Conservation (phyloP, 768 basidiomycete species). For the Russula sp. region DNA sequence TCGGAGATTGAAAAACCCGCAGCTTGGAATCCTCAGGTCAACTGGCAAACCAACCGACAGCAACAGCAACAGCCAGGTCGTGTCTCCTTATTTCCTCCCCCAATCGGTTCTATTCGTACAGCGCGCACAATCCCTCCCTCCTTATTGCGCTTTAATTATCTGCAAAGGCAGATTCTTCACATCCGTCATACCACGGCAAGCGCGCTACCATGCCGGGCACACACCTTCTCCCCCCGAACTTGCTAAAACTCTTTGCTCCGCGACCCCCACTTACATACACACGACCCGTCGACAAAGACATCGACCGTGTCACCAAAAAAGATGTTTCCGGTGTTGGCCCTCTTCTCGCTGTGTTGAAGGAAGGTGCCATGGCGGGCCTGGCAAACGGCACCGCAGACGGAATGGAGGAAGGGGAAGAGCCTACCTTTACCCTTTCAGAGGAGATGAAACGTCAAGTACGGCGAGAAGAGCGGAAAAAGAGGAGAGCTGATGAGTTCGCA, state of each 20-base stretch:
- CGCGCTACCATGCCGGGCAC: slow-evolving; percentile 51
- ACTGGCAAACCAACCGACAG: no score
- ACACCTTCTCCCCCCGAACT: slow-evolving; percentile 88
- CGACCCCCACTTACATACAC: slow-evolving; percentile 83
- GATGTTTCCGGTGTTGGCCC: slow-evolving; percentile 68
- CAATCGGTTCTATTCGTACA: slow-evolving; percentile 1
- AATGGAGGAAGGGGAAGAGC: slow-evolving; percentile 84
- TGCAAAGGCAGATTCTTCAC: not conserved
- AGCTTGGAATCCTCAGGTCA: not conserved
- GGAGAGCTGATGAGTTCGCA: slow-evolving; percentile 67
- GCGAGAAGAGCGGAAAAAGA: slow-evolving; percentile 72
- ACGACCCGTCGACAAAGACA: slow-evolving; percentile 79
- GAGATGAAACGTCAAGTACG: slow-evolving; percentile 73
- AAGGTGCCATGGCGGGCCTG: slow-evolving; percentile 64
- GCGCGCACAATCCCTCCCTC: not conserved
- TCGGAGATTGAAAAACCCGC: not conserved
- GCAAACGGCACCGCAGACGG: slow-evolving; percentile 52
- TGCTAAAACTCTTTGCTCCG: slow-evolving; percentile 94
- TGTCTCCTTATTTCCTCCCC: not conserved
- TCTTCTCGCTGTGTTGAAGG: slow-evolving; percentile 66
- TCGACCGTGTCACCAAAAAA: slow-evolving; percentile 64
- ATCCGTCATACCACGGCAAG: not conserved
- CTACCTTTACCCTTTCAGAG: slow-evolving; percentile 72
- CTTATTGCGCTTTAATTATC: slow-evolving; percentile 6
- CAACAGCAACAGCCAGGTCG: not conserved